Percentiles rank a stretch among this genome's conserved stretches.
phyloP scores from a whole-genome alignment of 768 basidiomycete genomes.

The Tulasnella sp. region DNA sequence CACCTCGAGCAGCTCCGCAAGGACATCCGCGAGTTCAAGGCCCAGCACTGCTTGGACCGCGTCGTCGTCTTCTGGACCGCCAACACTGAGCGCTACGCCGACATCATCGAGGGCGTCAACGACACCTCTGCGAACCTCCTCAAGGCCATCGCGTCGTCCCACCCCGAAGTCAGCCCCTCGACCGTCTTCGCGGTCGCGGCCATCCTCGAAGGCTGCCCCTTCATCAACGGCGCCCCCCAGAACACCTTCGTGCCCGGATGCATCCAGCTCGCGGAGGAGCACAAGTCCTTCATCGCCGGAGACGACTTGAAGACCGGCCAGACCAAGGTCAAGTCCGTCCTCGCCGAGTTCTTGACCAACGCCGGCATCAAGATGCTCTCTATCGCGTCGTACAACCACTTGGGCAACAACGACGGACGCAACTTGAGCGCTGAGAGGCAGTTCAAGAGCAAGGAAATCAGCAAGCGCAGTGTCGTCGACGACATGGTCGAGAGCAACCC shows the following conservation, averaged over 20 bases:
- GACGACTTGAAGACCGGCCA: slow-evolving; percentile 98
- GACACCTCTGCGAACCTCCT: slow-evolving; percentile 89
- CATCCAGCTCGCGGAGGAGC: slow-evolving; percentile 85
- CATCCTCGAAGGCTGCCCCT: slow-evolving; percentile 92
- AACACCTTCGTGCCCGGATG: slow-evolving; percentile 98
- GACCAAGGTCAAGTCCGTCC: slow-evolving; percentile 94
- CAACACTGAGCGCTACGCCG: slow-evolving; percentile 97
- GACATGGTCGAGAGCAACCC: slow-evolving; percentile 95
- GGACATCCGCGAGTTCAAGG: slow-evolving; percentile 92
- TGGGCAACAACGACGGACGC: slow-evolving; percentile 96
- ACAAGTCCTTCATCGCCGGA: slow-evolving; percentile 90
- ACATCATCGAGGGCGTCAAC: slow-evolving; percentile 90
- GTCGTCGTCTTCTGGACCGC: slow-evolving; percentile 97
- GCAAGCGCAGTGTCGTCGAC: slow-evolving; percentile 94
- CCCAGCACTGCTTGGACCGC: slow-evolving; percentile 73
- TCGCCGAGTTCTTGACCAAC: slow-evolving; percentile 98
- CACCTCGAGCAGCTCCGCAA: slow-evolving; percentile 88
- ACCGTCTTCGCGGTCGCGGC: slow-evolving; percentile 93
- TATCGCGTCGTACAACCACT: slow-evolving; percentile 97
- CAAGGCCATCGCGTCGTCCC: slow-evolving; percentile 72
- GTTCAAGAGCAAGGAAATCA: slow-evolving; percentile 98
- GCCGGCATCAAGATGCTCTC: slow-evolving; percentile 97
- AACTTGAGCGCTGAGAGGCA: slow-evolving; percentile 87
- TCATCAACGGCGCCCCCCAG: slow-evolving; percentile 96
- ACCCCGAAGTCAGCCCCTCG: slow-evolving; percentile 93